phyloP scores from a whole-genome alignment of 169 alveolate genomes.

The Plasmodium relictum region DNA sequence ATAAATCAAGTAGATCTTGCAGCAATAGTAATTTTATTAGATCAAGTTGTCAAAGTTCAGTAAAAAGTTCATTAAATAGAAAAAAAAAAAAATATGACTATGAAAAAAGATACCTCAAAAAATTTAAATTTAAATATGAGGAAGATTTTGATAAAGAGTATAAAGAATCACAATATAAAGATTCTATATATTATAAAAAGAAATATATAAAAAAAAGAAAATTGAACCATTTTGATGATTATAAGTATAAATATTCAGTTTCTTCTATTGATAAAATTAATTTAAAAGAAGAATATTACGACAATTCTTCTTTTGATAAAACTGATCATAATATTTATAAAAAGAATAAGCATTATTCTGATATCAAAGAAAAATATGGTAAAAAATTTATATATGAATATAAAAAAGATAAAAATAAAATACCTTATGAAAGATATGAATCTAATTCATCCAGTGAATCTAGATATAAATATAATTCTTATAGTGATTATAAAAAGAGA shows the following conservation, averaged over 20 bases:
- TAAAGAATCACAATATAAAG: not conserved
- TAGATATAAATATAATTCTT: not conserved
- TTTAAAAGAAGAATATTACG: not conserved
- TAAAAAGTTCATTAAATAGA: not conserved
- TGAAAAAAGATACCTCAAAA: constrained; percentile 1
- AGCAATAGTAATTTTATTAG: not conserved
- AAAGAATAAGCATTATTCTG: not conserved
- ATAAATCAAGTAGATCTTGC: constrained; percentile 1
- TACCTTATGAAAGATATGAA: too few species aligned
- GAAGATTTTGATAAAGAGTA: not conserved
- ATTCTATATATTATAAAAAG: not conserved
- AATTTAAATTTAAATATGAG: not conserved
- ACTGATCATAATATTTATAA: not conserved
- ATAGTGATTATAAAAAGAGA: not conserved
- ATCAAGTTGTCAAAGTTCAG: not conserved
- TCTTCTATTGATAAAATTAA: not conserved
- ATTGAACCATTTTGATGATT: not conserved
- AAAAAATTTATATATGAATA: too few species aligned
- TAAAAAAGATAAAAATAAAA: too few species aligned
- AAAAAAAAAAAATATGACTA: constrained; percentile 7
- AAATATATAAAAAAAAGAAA: not conserved
- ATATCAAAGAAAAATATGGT: not conserved
- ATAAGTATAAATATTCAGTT: not conserved
- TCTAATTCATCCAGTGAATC: not conserved
- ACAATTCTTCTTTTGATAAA: not conserved